These are phyloP conservation scores for Phascolomyces articulosus DNA, from an alignment of 371 early-diverging fungal genomes.

Conservation along the genomic window DNA sequence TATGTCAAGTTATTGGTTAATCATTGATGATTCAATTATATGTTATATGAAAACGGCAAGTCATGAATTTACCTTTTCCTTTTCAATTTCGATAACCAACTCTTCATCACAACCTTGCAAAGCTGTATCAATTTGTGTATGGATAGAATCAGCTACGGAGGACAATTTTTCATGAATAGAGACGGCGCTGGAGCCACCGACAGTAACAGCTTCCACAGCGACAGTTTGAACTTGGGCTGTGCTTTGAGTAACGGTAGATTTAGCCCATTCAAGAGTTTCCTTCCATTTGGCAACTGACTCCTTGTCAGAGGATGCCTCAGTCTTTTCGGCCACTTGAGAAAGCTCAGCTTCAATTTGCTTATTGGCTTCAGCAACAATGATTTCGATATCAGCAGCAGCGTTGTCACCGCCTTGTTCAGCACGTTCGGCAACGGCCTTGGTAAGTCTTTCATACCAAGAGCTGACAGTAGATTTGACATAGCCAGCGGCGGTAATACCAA, in stretches of 20 bases:
- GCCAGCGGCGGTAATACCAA: too few species aligned
- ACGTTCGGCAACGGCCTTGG: conserved; percentile 30
- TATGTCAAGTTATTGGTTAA: not conserved
- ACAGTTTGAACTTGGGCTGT: conserved; percentile 17
- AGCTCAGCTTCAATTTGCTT: conserved; percentile 8
- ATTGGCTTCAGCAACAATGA: conserved; percentile 29
- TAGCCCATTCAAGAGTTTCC: conserved; percentile 9
- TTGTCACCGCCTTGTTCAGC: conserved; percentile 36
- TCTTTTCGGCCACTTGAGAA: not conserved
- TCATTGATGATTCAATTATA: too few species aligned
- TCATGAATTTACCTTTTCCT: conserved; percentile 6
- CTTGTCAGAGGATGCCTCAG: not conserved
- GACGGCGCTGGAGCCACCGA: not conserved
- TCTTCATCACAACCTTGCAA: conserved; percentile 14
- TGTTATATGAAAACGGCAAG: too few species aligned
- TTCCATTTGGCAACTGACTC: not conserved
- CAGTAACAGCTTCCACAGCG: conserved; percentile 7
- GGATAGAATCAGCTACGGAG: conserved; percentile 23
- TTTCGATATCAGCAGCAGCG: conserved; percentile 30
- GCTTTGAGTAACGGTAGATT: conserved; percentile 1
- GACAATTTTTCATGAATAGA: conserved; percentile 20
- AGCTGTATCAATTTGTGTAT: conserved; percentile 23
- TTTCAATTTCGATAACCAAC: not conserved
- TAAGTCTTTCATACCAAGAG: conserved; percentile 31
- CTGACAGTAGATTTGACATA: conserved; percentile 18